Evolutionary conservation across 441 rosid genomes (phyloP).

Genomic region (Arabidopsis lyrata): DNA sequence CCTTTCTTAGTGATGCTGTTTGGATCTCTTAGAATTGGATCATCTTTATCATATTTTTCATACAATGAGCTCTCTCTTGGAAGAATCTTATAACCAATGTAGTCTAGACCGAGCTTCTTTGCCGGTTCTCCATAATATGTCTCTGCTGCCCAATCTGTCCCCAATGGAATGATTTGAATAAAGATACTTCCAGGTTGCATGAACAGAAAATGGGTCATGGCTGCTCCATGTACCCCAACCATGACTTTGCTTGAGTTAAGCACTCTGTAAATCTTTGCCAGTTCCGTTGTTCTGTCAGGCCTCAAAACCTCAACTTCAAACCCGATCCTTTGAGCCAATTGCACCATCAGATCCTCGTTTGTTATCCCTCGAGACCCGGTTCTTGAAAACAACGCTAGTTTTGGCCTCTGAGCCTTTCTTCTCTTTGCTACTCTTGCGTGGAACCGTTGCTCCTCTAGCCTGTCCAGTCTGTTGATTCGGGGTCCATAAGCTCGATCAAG

Average conservation of each 20-base stretch:
- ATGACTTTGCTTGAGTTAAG: constrained; percentile 85
- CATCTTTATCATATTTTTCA: constrained; percentile 56
- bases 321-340: constrained; percentile 76
- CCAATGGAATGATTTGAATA: constrained; percentile 86
- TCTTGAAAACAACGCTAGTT: constrained; percentile 72
- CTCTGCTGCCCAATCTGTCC: constrained; percentile 97
- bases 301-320: constrained; percentile 68
- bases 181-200: constrained; percentile 79
- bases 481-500: constrained; percentile 76
- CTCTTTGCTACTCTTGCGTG: constrained; percentile 19
- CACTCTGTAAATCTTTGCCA: constrained; percentile 72
- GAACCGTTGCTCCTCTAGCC: constrained; percentile 55
- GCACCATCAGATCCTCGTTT: constrained; percentile 71
- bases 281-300: constrained; percentile 71
- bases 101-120: constrained; percentile 80
- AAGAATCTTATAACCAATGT: constrained; percentile 67
- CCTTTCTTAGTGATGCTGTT: constrained; percentile 70
- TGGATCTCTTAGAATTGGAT: constrained; percentile 58
- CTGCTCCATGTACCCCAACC: constrained; percentile 98
- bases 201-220: constrained; percentile 95
- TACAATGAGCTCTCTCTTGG: constrained; percentile 83
- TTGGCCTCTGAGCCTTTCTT: constrained; percentile 54
- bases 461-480: constrained; percentile 57
- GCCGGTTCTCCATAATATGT: constrained; percentile 94
- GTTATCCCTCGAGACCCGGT: constrained; percentile 76